A percentile compares a stretch with the other conserved stretches of the same genome.
Evolutionary conservation across 257 asterid species (phyloP).

Genomic region (Parsonsia alboflavescens): DNA sequence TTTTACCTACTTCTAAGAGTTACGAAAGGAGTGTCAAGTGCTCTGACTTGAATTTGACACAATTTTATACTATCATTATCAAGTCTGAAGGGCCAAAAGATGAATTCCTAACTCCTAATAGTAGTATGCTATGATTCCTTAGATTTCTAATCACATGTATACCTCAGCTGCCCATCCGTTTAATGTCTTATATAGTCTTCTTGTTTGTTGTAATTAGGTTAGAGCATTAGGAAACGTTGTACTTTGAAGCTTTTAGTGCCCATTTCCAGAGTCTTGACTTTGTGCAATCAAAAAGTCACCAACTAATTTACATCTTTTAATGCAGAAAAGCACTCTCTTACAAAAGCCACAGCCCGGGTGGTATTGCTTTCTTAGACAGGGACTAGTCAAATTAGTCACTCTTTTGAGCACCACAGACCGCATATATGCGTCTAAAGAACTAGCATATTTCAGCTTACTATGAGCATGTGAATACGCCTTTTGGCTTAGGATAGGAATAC

Average conservation of each 20-base stretch:
- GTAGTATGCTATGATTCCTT: slow-evolving; percentile 8
- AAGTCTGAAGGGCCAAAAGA: slow-evolving; percentile 8
- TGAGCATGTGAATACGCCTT: neutral
- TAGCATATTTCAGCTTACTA: neutral
- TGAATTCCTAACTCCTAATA: neutral
- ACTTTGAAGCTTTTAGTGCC: slow-evolving; percentile 26
- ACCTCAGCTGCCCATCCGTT: neutral
- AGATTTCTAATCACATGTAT: neutral
- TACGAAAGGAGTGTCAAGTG: neutral
- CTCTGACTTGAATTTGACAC: slow-evolving; percentile 19
- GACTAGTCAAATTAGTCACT: slow-evolving; percentile 29
- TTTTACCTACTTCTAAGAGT: slow-evolving; percentile 8
- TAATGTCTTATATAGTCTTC: slow-evolving; percentile 6
- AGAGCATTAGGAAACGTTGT: slow-evolving; percentile 18
- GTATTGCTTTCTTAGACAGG: slow-evolving; percentile 33
- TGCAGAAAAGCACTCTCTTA: slow-evolving; percentile 35
- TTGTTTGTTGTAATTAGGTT: slow-evolving; percentile 8
- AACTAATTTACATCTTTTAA: slow-evolving; percentile 56
- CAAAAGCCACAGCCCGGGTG: slow-evolving; percentile 52
- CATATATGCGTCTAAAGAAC: slow-evolving; percentile 5
- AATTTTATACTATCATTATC: neutral
- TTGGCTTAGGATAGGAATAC: slow-evolving; percentile 4
- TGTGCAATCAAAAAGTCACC: slow-evolving; percentile 34
- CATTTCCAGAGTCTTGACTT: slow-evolving; percentile 26
- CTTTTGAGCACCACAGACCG: slow-evolving; percentile 20